These are phyloP conservation scores for Nyssa sinensis DNA, from an alignment of 148 eudicot species.

Conservation along the genomic window DNA sequence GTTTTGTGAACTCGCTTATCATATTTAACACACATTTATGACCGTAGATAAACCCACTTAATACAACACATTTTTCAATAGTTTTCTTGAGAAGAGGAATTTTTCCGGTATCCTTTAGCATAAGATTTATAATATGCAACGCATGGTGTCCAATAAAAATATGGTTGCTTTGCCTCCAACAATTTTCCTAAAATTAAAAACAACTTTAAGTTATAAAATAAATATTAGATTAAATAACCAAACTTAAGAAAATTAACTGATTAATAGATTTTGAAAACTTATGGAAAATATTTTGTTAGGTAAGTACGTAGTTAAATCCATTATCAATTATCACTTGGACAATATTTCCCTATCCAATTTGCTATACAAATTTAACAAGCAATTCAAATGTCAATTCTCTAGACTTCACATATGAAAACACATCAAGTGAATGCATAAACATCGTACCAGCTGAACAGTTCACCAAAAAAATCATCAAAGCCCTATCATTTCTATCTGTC, in stretches of 20 bases:
- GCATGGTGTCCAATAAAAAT: constrained; percentile 17
- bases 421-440: constrained; percentile 18
- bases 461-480: not conserved
- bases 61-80: not conserved
- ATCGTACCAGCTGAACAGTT: constrained; percentile 13
- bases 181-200: not conserved
- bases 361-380: constrained; percentile 13
- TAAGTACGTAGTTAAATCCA: constrained; percentile 4
- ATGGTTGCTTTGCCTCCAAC: no score
- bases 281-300: no score
- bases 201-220: not conserved
- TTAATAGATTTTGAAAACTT: no score
- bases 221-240: not conserved
- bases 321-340: constrained; percentile 18
- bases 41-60: no score
- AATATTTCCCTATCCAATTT: constrained; percentile 15
- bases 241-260: no score
- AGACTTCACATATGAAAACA: constrained; percentile 16
- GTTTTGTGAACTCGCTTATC: constrained; percentile 3
- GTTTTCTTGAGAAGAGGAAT: constrained; percentile 11
- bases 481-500: no score
- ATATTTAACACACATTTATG: not conserved
- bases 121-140: constrained; percentile 15
- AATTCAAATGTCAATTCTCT: not conserved
- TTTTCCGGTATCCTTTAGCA: constrained; percentile 20